Base-by-base conservation (phyloP, 1,284 basidiomycete genomes). In the Rhizoctonia solani region DNA sequence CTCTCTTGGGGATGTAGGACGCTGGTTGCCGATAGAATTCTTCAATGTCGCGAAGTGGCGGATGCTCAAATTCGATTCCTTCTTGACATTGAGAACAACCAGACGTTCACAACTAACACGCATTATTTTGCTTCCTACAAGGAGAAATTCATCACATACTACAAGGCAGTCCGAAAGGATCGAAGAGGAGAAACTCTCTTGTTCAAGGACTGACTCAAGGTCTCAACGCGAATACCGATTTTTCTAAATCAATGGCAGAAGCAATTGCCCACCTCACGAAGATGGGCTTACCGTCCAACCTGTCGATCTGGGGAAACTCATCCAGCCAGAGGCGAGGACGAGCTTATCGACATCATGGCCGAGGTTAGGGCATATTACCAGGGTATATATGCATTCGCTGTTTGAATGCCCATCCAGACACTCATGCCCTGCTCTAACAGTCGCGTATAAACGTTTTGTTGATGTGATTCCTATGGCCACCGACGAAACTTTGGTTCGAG, bases 311-410 rank as follows among this genome's bases (percentile, higher is more conserved):
- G 75, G 72, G 9, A 78, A 77, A 69, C 75, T 84, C 13, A 74
- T 73, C 25, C 72, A 75, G 0, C 70, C 76, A 0, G 82, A 83
- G 68, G 71, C 76, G 63, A 77, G 69, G 81, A 83, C 71, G 75
- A 78, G 3, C 82, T 83, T 70, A 72, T 85, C n/a, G 69, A 77
- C 25, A 75, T 82, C 32, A 82, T 83, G 80, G 81, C 82, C 1
- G 81, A 83, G 65, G 81, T 82, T 0, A 73, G 81, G 4, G 82
- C 79, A 1, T 84, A 83, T 73, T 84, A 82, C 73, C 79, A 81
- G 69, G 79, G 63, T 66, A 27, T 23, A 21, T 23, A 83, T 2
- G 72, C 80, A 1, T 81, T 37, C 21, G 3, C 52, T 16, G 14
- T 13, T 27, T 41, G 2, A 16, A 16, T 16, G 37, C 32, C 23